Evolutionary conservation across 2,329 filamentous ascomycete species (phyloP), one percentile per base, ranked within the genome.

Genomic region (Fusarium sp.): DNA sequence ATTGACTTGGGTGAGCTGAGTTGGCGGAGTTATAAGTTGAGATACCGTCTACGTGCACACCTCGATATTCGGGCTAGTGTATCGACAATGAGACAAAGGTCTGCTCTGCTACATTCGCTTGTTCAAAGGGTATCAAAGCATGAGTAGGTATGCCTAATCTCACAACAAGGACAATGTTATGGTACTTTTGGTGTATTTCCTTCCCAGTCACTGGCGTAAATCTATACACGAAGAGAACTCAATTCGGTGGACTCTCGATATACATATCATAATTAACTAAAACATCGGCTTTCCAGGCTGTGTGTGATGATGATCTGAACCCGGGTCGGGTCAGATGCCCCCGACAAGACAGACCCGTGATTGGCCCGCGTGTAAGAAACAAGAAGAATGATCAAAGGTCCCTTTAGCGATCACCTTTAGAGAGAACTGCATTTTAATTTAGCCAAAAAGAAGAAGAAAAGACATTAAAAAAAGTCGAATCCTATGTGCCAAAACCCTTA

Each of bases 281-380:
- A 17, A 21, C 7, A 17, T 14, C 13, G 9, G 18, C 29, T 7
- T 15, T 40, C 7, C 18, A 37, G 8, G 20, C 4, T 42, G 29
- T 31, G 25, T 25, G 8, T 43, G 36, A 43, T 21, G 40, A 67
- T 56, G 39, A 47, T 43, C 49, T 53, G 33, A 41, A 43, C n/a
- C 66, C 42, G 47, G 31, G 10, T 67, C 29, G 47, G 50, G 27
- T 47, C 31, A 67, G 23, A 40, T 23, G 29, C 15, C 27, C 20
- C 56, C 59, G 36, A 37, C 10, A 21, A 18, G 13, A 25, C 36
- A 18, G 13, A 25, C 36, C 52, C 40, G 7, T 48, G 37, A 68
- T 68, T 68, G 65, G 65, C 33, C 60, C 65, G 65, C 60, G 39
- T 68, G 46, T 36, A 58, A 57, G 17, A 17, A 47, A 54, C 36